A percentile compares a stretch with the other conserved stretches of the same genome.
phyloP scores from a whole-genome alignment of 257 asterid genomes.

The Echium plantagineum region DNA sequence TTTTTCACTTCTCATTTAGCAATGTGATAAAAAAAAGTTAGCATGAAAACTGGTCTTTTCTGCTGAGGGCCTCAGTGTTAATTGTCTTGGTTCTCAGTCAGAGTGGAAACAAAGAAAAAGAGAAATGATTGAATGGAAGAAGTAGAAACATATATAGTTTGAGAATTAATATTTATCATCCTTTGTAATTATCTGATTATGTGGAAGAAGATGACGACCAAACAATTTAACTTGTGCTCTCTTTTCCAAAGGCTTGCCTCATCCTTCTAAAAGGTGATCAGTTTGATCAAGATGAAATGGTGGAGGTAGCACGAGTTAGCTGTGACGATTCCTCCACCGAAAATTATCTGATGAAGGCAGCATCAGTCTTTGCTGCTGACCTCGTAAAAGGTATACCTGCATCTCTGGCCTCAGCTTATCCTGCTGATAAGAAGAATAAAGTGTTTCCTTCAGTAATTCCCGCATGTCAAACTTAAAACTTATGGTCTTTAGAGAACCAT shows the following conservation, averaged over 20 bases:
- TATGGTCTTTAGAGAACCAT: no score
- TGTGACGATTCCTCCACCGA: slow-evolving; percentile 42
- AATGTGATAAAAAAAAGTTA: no score
- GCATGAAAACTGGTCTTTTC: no score
- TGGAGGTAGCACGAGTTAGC: slow-evolving; percentile 38
- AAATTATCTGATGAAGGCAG: slow-evolving; percentile 48
- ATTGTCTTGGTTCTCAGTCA: no score
- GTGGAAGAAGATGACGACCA: background rate
- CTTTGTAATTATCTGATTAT: background rate
- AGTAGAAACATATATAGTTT: no score
- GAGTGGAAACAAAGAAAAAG: no score
- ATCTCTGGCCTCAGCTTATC: slow-evolving; percentile 1
- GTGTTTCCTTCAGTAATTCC: background rate
- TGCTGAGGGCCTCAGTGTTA: no score
- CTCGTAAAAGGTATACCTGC: slow-evolving; percentile 47
- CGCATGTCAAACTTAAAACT: no score
- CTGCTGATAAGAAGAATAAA: background rate
- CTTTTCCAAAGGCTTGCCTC: slow-evolving; percentile 58
- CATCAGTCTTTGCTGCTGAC: slow-evolving; percentile 41
- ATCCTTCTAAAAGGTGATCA: slow-evolving; percentile 51
- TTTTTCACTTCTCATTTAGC: no score
- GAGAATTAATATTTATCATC: no score
- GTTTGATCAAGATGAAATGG: slow-evolving; percentile 30
- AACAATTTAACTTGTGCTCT: slow-evolving; percentile 17
- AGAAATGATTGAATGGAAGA: no score